Percentiles rank a stretch among this genome's conserved stretches.
phyloP scores from a whole-genome alignment of 345 rosid species.

The Eucalyptus shirleyi region DNA sequence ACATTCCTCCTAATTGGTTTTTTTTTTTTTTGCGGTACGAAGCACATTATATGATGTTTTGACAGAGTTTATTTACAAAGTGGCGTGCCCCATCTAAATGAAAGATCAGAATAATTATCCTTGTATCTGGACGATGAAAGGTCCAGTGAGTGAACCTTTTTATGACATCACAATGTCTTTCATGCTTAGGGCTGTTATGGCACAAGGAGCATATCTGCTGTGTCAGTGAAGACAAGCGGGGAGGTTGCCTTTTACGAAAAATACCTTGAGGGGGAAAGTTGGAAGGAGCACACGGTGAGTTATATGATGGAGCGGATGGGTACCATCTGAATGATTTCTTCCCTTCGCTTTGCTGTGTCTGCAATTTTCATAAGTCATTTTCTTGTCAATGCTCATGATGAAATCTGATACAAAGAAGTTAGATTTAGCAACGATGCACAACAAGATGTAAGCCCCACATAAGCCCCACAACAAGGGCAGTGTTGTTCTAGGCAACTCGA shows the following conservation, averaged over 20 bases:
- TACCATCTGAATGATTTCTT: background rate
- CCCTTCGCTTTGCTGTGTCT: background rate
- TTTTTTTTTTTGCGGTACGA: too few species aligned
- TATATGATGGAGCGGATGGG: conserved; percentile 2
- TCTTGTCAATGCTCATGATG: background rate
- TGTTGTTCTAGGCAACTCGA: background rate
- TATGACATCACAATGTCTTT: background rate
- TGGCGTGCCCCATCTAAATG: background rate
- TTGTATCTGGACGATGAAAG: background rate
- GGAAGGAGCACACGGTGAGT: conserved; percentile 34
- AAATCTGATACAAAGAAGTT: background rate
- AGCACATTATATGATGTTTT: background rate
- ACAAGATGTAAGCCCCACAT: background rate
- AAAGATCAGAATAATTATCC: background rate
- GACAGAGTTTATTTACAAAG: background rate
- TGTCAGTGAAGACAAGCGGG: conserved; percentile 35
- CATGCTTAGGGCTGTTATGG: conserved; percentile 50
- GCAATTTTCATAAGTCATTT: background rate
- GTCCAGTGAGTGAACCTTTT: background rate
- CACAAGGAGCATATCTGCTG: conserved; percentile 57
- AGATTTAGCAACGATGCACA: background rate
- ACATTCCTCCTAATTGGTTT: background rate
- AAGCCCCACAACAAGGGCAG: background rate
- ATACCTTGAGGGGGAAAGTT: conserved; percentile 32
- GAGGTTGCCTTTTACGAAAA: conserved; percentile 39